These are phyloP conservation scores for Cantharellus cinnabarinus DNA, from an alignment of 768 basidiomycete genomes.

Conservation along the genomic window DNA sequence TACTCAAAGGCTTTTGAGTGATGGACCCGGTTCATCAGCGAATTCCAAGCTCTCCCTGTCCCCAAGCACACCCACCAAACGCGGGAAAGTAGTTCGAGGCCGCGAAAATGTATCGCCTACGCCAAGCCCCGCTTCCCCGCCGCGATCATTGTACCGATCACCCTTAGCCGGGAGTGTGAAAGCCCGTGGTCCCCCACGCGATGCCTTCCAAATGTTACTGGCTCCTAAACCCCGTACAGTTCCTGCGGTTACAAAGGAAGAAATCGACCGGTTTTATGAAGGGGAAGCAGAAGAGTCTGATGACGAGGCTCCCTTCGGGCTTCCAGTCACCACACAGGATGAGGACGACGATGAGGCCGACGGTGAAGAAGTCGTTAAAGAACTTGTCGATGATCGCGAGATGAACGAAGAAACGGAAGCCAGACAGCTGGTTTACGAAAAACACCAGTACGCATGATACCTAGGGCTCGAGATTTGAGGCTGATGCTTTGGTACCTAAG, in stretches of 20 bases:
- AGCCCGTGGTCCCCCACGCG: not conserved
- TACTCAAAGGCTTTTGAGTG: not conserved
- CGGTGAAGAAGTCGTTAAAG: constrained; percentile 1
- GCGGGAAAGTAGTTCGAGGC: not conserved
- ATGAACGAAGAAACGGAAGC: constrained; percentile 3
- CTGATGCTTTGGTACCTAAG: not conserved
- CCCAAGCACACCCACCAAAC: not conserved
- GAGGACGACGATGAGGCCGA: not conserved
- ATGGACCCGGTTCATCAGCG: not conserved
- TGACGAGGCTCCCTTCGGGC: constrained; percentile 2
- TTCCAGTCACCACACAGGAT: not conserved
- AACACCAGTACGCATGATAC: constrained; percentile 1
- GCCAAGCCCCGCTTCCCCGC: not conserved
- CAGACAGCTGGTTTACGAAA: constrained; percentile 2
- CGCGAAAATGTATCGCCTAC: not conserved
- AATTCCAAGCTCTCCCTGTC: too few relatives aligned
- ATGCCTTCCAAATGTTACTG: not conserved
- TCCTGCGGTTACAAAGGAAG: too few relatives aligned
- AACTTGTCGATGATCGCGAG: constrained; percentile 3
- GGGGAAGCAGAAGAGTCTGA: constrained; percentile 5
- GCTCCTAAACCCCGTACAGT: not conserved
- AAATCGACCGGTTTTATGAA: not conserved
- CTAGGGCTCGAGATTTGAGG: not conserved
- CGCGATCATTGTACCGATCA: too few relatives aligned
- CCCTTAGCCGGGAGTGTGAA: too few relatives aligned